Base-by-base conservation (phyloP, 495 filamentous ascomycete genomes). In the Sordaria brevicollis region DNA sequence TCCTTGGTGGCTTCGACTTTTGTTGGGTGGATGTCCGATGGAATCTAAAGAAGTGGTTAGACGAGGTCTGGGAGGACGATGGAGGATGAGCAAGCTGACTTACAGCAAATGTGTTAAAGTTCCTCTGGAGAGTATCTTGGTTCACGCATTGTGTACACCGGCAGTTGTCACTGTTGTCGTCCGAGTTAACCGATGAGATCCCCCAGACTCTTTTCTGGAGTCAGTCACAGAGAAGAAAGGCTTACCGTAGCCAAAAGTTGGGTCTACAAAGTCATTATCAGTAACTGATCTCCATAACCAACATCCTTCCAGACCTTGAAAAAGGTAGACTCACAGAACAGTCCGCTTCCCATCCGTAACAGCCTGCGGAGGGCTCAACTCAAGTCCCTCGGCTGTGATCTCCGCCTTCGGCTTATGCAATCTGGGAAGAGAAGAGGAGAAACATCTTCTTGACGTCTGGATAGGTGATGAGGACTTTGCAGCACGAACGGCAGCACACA, bases 131-230 rank as follows among this genome's bases (percentile, higher is more conserved):
- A 15, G 93, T 97, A 67, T 90, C 87, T 70, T 87, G 88, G 76
- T 96, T 89, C 10, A 93, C 83, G 77, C 93, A 97, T 65, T 81
- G 76, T 1, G 76, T 69, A 75, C 93, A 97, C 66, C 88, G 91
- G 75, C 93, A 97, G 74, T 93, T 91, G 68, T 97, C 93, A 73
- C 93, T 94, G 70, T 21, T 5, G n/a, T 62, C 4, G 13, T 15
- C 35, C 2, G 17, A 33, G 11, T 11, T 35, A 36, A 57, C 17
- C 29, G 19, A 37, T 39, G 34, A n/a, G n/a, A 43, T n/a, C 35
- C n/a, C 13, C 21, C 35, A 67, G 17, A 62, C 25, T 3, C 25
- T 8, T 57, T 10, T 29, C 21, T 57, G 39, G 13, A 29, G 17
- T 35, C 36, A 65, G 33, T 4, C 57, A n/a, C n/a, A 34, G 54